Conservation (phyloP, 2,329 filamentous ascomycete species). For the Fusarium zealandicum region DNA sequence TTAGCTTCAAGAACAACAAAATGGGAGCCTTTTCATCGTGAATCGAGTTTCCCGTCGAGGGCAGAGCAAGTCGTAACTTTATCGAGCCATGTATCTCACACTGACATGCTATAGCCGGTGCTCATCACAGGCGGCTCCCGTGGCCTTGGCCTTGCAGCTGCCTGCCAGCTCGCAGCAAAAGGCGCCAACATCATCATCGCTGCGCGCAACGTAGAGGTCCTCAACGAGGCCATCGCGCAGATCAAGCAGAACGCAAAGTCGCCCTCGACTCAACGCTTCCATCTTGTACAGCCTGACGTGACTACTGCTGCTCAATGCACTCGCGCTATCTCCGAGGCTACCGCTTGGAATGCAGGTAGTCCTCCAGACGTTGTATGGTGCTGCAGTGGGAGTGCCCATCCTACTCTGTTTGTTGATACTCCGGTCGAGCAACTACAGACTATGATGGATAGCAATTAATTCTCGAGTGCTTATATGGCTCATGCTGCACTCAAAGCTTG, state of each 20-base stretch:
- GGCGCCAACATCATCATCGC: slow-evolving; percentile 22
- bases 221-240: slow-evolving; percentile 16
- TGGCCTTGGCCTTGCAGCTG: slow-evolving; percentile 21
- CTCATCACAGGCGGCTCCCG: slow-evolving; percentile 28
- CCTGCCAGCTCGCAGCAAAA: slow-evolving; percentile 21
- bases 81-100: accelerated
- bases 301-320: slow-evolving; percentile 17
- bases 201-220: neutral
- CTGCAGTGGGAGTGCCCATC: slow-evolving; percentile 28
- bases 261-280: slow-evolving; percentile 16
- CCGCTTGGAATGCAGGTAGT: slow-evolving; percentile 17
- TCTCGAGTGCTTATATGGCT: slow-evolving; percentile 30
- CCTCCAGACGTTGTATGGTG: slow-evolving; percentile 22
- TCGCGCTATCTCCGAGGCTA: slow-evolving; percentile 13
- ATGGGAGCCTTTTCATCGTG: slow-evolving; percentile 16
- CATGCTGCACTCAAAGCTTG: slow-evolving; percentile 26
- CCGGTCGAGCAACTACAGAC: slow-evolving; percentile 26
- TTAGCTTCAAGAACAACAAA: neutral
- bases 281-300: slow-evolving; percentile 13
- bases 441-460: slow-evolving; percentile 35
- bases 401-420: slow-evolving; percentile 27
- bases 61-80: neutral
- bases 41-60: slow-evolving; percentile 16
- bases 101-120: slow-evolving; percentile 14
- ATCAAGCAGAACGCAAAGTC: slow-evolving; percentile 11